Evolutionary conservation across 75 land plant genomes (phyloP).

Genomic region (Larix kaempferi): DNA sequence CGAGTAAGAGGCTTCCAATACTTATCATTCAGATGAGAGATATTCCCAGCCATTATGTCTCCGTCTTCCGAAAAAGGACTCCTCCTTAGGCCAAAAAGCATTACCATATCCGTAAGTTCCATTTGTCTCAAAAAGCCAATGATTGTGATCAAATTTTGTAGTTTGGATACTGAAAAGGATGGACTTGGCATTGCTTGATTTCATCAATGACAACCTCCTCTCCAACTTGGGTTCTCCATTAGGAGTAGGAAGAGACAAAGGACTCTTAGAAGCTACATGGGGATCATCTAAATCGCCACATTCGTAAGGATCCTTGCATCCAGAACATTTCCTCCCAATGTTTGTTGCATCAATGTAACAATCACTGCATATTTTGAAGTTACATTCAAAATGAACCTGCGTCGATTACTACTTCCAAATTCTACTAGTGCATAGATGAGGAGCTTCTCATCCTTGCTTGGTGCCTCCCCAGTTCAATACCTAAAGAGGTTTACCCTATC

Average conservation of each 20-base stretch:
- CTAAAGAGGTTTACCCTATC: no score
- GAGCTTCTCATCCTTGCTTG: no score
- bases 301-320: constrained; percentile 76
- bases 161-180: no score
- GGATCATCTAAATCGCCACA: constrained; percentile 40
- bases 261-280: constrained; percentile 6
- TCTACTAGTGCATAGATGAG: no score
- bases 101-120: constrained; percentile 98
- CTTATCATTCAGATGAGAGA: constrained; percentile 47
- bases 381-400: constrained; percentile 85
- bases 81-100: constrained; percentile 84
- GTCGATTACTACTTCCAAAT: no score
- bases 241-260: constrained; percentile 23
- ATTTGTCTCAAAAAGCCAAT: constrained; percentile 91
- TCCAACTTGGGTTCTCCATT: constrained; percentile 34
- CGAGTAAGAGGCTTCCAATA: constrained; percentile 82
- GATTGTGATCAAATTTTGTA: constrained; percentile 73
- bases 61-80: constrained; percentile 25
- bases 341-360: constrained; percentile 76
- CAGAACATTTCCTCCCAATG: constrained; percentile 56
- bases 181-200: no score
- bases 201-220: constrained; percentile 53
- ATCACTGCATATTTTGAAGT: constrained; percentile 83
- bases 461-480: no score
- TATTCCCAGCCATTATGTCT: constrained; percentile 13